Percentiles rank a stretch among this genome's conserved stretches.
These are phyloP conservation scores for Xanthoparmelia taractica DNA, from an alignment of 495 filamentous ascomycete species.

Conservation along the genomic window DNA sequence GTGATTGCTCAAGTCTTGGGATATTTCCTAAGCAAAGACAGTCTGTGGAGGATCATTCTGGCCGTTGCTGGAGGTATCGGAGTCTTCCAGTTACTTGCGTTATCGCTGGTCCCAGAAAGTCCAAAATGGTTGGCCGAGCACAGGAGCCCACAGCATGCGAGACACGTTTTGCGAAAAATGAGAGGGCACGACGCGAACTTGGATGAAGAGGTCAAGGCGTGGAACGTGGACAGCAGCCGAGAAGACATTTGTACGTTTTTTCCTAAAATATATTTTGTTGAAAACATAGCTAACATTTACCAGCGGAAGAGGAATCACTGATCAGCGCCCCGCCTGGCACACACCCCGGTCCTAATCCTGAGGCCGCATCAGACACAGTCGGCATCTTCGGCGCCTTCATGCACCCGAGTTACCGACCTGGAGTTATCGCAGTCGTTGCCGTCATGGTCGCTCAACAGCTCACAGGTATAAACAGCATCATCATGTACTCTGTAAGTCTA, in stretches of 20 bases:
- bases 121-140: constrained; percentile 75
- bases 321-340: constrained; percentile 34
- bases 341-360: constrained; percentile 24
- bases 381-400: constrained; percentile 59
- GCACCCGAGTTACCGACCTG: constrained; percentile 61
- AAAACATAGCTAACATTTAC: neutral
- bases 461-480: constrained; percentile 87
- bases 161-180: constrained; percentile 61
- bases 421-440: constrained; percentile 75
- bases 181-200: constrained; percentile 62
- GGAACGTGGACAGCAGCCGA: constrained; percentile 39
- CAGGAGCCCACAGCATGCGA: constrained; percentile 52
- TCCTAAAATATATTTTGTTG: neutral
- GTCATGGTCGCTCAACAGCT: constrained; percentile 93
- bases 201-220: constrained; percentile 62
- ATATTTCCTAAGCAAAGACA: constrained; percentile 71
- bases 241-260: constrained; percentile 35
- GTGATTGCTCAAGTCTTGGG: constrained; percentile 75
- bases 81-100: constrained; percentile 52
- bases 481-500: constrained; percentile 95
- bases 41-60: constrained; percentile 76
- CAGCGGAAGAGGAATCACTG: constrained; percentile 41
- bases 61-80: constrained; percentile 64
- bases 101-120: constrained; percentile 71
- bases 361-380: constrained; percentile 38